Percentiles rank a stretch among this genome's conserved stretches.
These are phyloP conservation scores for Acrocalymma vagum DNA, from an alignment of 2,329 filamentous ascomycete genomes.

Conservation along the genomic window DNA sequence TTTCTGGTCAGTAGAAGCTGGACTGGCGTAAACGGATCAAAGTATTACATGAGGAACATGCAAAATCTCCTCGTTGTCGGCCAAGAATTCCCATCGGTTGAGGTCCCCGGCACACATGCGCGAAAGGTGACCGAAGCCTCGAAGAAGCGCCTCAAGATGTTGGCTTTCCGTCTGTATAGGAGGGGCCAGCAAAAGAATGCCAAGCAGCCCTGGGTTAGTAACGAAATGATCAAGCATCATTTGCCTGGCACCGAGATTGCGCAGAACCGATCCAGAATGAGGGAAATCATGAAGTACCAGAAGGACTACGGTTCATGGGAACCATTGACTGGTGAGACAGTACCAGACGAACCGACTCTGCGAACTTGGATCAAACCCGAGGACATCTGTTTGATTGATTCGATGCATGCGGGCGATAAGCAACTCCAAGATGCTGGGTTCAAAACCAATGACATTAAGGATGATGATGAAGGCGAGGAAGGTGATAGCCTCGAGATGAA, in stretches of 20 bases:
- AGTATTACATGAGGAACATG: conserved; percentile 86
- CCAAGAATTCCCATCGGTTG: conserved; percentile 89
- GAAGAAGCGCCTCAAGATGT: conserved; percentile 96
- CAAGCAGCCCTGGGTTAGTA: conserved; percentile 84
- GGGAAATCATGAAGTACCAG: conserved; percentile 93
- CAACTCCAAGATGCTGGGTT: conserved; percentile 92
- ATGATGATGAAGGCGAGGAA: conserved; percentile 67
- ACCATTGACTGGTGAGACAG: conserved; percentile 72
- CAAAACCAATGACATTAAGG: conserved; percentile 71
- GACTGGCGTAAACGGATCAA: conserved; percentile 78
- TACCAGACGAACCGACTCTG: conserved; percentile 83
- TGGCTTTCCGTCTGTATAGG: conserved; percentile 87
- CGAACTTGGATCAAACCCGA: conserved; percentile 93
- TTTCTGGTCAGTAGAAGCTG: conserved; percentile 86
- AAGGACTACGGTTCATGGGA: conserved; percentile 87
- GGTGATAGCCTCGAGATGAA: conserved; percentile 85
- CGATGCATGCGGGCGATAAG: conserved; percentile 95
- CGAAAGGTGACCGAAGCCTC: conserved; percentile 96
- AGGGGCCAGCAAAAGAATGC: conserved; percentile 75
- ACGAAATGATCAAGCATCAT: conserved; percentile 67
- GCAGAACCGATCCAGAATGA: conserved; percentile 95
- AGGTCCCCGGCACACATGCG: conserved; percentile 92
- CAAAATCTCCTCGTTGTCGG: conserved; percentile 92
- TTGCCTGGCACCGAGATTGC: conserved; percentile 93
- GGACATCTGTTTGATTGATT: conserved; percentile 91